Conservation (phyloP, 352 stramenopile genomes). For the Salisapilia sapeloensis region DNA sequence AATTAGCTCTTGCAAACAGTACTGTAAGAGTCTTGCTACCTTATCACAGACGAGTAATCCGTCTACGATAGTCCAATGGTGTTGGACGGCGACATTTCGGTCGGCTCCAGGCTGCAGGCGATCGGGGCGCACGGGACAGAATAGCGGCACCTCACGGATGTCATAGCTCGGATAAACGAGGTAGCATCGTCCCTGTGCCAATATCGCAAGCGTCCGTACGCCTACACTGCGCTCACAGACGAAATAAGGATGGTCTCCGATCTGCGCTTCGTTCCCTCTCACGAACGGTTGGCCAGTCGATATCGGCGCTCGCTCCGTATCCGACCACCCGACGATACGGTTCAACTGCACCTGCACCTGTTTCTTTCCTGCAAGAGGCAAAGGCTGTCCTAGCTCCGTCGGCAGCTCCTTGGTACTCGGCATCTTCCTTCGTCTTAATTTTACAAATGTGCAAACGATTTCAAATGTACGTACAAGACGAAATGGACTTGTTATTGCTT, state of each 20-base stretch:
- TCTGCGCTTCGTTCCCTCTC: slow-evolving; percentile 50
- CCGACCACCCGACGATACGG: slow-evolving; percentile 59
- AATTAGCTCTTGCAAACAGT: slow-evolving; percentile 1
- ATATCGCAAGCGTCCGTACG: slow-evolving; percentile 55
- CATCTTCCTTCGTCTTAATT: no score
- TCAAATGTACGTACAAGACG: no score
- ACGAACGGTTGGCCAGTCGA: slow-evolving; percentile 52
- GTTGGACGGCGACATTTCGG: slow-evolving; percentile 45
- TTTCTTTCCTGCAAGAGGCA: slow-evolving; percentile 60
- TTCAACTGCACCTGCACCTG: slow-evolving; percentile 74
- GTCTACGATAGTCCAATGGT: slow-evolving; percentile 82
- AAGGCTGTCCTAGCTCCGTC: slow-evolving; percentile 39
- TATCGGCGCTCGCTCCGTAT: slow-evolving; percentile 56
- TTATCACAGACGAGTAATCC: slow-evolving; percentile 70
- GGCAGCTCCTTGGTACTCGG: no score
- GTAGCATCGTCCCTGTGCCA: slow-evolving; percentile 69
- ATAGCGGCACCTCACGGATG: slow-evolving; percentile 59
- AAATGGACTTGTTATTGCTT: no score
- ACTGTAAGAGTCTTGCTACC: slow-evolving; percentile 3
- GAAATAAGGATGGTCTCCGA: slow-evolving; percentile 73
- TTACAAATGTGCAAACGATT: no score
- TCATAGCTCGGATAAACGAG: slow-evolving; percentile 74
- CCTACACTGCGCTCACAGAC: slow-evolving; percentile 68
- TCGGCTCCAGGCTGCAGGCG: slow-evolving; percentile 57
- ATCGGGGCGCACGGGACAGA: slow-evolving; percentile 60